Evolutionary conservation across 2,329 filamentous ascomycete species (phyloP).

Genomic region (Hypoxylon sp.): DNA sequence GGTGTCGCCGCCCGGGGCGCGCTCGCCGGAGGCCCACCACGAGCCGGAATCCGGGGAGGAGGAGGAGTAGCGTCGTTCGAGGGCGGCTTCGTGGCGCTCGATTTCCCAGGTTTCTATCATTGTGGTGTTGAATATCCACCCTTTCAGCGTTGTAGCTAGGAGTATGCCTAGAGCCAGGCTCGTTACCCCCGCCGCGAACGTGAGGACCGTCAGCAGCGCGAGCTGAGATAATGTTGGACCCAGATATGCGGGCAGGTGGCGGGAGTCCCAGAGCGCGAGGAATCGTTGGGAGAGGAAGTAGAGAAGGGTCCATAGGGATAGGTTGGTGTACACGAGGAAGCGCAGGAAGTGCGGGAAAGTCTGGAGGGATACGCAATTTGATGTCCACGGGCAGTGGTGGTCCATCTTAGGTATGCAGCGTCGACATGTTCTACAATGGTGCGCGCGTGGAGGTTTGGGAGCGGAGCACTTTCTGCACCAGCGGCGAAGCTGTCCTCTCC

Average conservation of each 20-base stretch:
- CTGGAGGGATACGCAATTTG: slow-evolving; percentile 85
- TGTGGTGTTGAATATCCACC: slow-evolving; percentile 78
- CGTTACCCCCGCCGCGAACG: slow-evolving; percentile 70
- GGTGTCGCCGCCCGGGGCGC: slow-evolving; percentile 45
- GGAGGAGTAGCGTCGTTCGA: slow-evolving; percentile 60
- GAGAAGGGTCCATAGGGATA: slow-evolving; percentile 73
- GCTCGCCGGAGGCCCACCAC: slow-evolving; percentile 55
- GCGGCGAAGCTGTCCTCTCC: slow-evolving; percentile 48
- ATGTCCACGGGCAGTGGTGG: slow-evolving; percentile 89
- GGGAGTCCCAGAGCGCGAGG: slow-evolving; percentile 72
- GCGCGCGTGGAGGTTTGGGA: slow-evolving; percentile 81
- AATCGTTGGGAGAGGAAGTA: slow-evolving; percentile 73
- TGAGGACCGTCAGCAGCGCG: slow-evolving; percentile 71
- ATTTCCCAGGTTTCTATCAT: slow-evolving; percentile 87
- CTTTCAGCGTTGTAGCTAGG: slow-evolving; percentile 72
- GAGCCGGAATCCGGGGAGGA: slow-evolving; percentile 54
- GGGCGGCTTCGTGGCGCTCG: slow-evolving; percentile 72
- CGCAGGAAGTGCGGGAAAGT: slow-evolving; percentile 87
- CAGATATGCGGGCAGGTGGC: slow-evolving; percentile 80
- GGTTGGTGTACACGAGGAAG: slow-evolving; percentile 79
- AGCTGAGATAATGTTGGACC: slow-evolving; percentile 75
- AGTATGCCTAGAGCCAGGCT: slow-evolving; percentile 76
- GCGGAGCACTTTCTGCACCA: slow-evolving; percentile 85
- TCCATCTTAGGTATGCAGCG: slow-evolving; percentile 87
- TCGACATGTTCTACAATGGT: slow-evolving; percentile 84